Evolutionary conservation across 371 early-diverging fungal genomes (phyloP).

Genomic region (Circinella umbellata): DNA sequence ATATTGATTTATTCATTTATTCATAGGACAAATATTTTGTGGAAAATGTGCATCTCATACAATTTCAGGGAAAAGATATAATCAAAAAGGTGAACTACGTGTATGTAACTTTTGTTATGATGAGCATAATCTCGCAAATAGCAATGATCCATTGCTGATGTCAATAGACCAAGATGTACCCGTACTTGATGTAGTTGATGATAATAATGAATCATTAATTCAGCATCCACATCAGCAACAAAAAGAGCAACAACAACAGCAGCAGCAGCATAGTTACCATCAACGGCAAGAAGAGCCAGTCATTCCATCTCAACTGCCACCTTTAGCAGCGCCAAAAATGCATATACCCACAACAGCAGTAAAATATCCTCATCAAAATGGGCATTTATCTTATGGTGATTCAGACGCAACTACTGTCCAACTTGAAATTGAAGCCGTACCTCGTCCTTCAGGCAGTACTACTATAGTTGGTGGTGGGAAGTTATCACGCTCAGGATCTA

Average conservation of each 20-base stretch:
- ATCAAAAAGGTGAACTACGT: constrained; percentile 74
- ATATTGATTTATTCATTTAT: neutral
- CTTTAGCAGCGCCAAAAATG: constrained; percentile 48
- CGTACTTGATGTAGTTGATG: neutral
- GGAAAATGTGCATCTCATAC: constrained; percentile 68
- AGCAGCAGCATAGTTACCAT: no score
- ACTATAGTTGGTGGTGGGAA: constrained; percentile 4
- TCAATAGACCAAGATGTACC: neutral
- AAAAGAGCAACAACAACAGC: constrained; percentile 1
- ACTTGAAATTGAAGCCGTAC: constrained; percentile 38
- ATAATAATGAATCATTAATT: constrained; percentile 42
- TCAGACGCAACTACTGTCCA: constrained; percentile 46
- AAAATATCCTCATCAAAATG: constrained; percentile 32
- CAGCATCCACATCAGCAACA: constrained; percentile 13
- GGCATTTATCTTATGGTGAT: constrained; percentile 39
- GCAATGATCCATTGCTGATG: constrained; percentile 4
- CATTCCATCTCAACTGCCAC: constrained; percentile 50
- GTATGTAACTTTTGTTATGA: constrained; percentile 81
- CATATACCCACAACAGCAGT: constrained; percentile 52
- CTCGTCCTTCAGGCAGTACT: neutral
- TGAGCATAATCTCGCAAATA: constrained; percentile 31
- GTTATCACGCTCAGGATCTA: constrained; percentile 21
- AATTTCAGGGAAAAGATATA: constrained; percentile 74
- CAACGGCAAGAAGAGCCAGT: constrained; percentile 22
- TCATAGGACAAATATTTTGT: constrained; percentile 66